Evolutionary conservation across 73 alveolate species (phyloP).

Genomic region (Breviolum minutum): DNA sequence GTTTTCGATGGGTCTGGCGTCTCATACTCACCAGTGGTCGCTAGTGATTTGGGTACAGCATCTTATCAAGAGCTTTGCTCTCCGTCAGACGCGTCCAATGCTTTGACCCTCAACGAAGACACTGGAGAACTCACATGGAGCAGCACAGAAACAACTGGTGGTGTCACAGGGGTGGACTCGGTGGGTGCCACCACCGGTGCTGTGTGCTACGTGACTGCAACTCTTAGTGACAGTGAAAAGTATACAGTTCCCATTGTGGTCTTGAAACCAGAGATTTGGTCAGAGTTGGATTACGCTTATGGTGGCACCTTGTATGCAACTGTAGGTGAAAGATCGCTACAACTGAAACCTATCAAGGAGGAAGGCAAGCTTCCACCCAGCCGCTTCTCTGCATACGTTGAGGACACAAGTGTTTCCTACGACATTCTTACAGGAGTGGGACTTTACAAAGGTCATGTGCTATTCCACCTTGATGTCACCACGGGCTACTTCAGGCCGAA

Average conservation of each 20-base stretch:
- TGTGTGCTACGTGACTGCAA: neutral
- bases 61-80: too few species aligned
- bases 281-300: neutral
- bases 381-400: neutral
- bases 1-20: too few species aligned
- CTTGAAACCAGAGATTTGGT: neutral
- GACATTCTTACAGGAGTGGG: slow-evolving; percentile 21
- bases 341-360: neutral
- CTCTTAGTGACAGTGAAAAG: neutral
- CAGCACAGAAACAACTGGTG: neutral
- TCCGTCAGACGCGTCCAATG: too few species aligned
- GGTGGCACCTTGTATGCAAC: neutral
- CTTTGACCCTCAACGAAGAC: neutral
- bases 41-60: too few species aligned
- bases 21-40: too few species aligned
- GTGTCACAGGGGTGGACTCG: neutral
- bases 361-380: neutral
- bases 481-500: slow-evolving; percentile 12
- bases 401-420: neutral
- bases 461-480: slow-evolving; percentile 3
- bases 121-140: neutral
- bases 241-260: slow-evolving; percentile 7
- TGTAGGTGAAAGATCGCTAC: neutral
- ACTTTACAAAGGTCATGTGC: slow-evolving; percentile 1
- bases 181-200: slow-evolving; percentile 2